These are phyloP conservation scores for Saturnispora hagleri DNA, from an alignment of 805 yeast species.

Conservation along the genomic window DNA sequence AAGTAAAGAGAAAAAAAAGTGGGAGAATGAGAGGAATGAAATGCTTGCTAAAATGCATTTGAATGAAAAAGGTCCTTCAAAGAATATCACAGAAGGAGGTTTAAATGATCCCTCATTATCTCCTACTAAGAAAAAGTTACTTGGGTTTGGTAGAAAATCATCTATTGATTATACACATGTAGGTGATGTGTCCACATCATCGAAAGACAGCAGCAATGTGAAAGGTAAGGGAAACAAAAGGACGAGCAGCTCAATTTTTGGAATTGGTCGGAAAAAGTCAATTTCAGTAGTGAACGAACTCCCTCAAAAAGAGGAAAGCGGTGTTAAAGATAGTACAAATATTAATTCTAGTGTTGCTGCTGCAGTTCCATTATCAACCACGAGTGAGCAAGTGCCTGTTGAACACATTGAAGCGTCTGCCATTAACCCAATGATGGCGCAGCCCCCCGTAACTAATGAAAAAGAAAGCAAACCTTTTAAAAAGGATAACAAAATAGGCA, in stretches of 20 bases:
- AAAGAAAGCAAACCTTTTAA: background rate
- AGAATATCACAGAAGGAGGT: background rate
- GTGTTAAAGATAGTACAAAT: background rate
- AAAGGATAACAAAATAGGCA: background rate
- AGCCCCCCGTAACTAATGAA: background rate
- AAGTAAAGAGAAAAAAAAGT: conserved; percentile 17
- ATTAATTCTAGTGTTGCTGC: background rate
- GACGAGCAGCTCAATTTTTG: background rate
- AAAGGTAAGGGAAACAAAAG: background rate
- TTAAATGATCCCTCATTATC: background rate
- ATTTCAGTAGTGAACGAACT: background rate
- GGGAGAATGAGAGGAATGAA: conserved; percentile 20
- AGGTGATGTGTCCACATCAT: conserved; percentile 3
- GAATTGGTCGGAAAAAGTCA: background rate
- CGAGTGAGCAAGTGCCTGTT: background rate
- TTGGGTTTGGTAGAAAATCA: conserved; percentile 8
- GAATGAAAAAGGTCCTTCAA: background rate
- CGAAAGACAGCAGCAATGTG: conserved; percentile 4
- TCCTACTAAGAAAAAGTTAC: background rate
- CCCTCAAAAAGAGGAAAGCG: background rate
- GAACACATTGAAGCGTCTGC: background rate
- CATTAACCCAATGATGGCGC: background rate
- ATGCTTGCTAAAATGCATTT: background rate
- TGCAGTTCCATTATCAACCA: background rate
- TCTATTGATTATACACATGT: background rate